Percentiles rank a stretch among this genome's conserved stretches.
phyloP scores from a whole-genome alignment of 495 filamentous ascomycete species.

The Penicillium argentinense region DNA sequence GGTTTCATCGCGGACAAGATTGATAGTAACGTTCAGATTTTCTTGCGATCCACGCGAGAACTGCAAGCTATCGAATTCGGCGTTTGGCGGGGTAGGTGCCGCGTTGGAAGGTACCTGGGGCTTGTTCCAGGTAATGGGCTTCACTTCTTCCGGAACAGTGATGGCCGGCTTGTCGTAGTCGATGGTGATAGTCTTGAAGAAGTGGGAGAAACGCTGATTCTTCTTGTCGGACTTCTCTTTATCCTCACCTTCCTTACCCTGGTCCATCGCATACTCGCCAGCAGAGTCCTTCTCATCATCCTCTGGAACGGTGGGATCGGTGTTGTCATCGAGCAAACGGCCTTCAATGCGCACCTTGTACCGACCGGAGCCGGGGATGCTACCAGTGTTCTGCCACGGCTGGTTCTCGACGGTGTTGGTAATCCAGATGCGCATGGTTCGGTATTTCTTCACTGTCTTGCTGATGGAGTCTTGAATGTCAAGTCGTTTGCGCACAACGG shows the following conservation, averaged over 20 bases:
- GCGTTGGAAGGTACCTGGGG: slow-evolving; percentile 56
- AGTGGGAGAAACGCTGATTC: slow-evolving; percentile 77
- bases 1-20: slow-evolving; percentile 78
- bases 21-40: slow-evolving; percentile 88
- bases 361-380: slow-evolving; percentile 51
- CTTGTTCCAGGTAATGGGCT: slow-evolving; percentile 73
- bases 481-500: slow-evolving; percentile 91
- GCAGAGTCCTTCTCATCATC: slow-evolving; percentile 48
- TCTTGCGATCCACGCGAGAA: slow-evolving; percentile 92
- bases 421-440: slow-evolving; percentile 90
- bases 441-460: slow-evolving; percentile 75
- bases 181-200: slow-evolving; percentile 88
- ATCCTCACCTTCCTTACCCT: slow-evolving; percentile 43
- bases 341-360: slow-evolving; percentile 95
- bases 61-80: slow-evolving; percentile 87
- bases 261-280: slow-evolving; percentile 57
- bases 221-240: slow-evolving; percentile 44
- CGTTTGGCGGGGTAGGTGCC: slow-evolving; percentile 43
- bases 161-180: slow-evolving; percentile 71
- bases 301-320: slow-evolving; percentile 41
- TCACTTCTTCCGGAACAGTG: slow-evolving; percentile 51
- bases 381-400: slow-evolving; percentile 71
- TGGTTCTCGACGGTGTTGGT: slow-evolving; percentile 94
- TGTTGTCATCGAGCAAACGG: slow-evolving; percentile 76
- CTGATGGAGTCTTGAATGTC: slow-evolving; percentile 85